A percentile compares a stretch with the other conserved stretches of the same genome.
phyloP scores from a whole-genome alignment of 2,329 filamentous ascomycete genomes.

The Alternaria atra region DNA sequence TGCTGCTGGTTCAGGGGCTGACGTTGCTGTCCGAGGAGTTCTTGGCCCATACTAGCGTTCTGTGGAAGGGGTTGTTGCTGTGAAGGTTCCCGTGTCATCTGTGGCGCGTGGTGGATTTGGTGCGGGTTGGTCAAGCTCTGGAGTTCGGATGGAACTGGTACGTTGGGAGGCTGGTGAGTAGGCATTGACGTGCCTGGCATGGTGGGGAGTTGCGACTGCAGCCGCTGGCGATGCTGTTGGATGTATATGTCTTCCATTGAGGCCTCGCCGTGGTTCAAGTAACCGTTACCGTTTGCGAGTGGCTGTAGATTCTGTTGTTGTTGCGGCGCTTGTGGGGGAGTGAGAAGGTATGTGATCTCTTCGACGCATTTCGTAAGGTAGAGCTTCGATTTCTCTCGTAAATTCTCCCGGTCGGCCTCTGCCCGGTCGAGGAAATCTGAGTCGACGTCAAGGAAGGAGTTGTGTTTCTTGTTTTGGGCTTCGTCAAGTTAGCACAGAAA shows the following conservation, averaged over 20 bases:
- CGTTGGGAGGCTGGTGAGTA: conserved; percentile 69
- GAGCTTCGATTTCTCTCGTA: conserved; percentile 69
- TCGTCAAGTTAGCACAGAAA: conserved; percentile 31
- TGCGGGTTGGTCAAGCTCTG: conserved; percentile 49
- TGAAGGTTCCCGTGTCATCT: conserved; percentile 56
- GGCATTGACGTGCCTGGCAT: conserved; percentile 56
- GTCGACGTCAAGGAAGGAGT: conserved; percentile 62
- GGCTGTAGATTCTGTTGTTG: conserved; percentile 56
- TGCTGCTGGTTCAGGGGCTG: conserved; percentile 43
- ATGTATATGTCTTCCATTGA: conserved; percentile 68
- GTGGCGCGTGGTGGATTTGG: conserved; percentile 53
- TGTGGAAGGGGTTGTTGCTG: conserved; percentile 54
- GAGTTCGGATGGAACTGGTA: conserved; percentile 54
- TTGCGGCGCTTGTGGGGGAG: conserved; percentile 68
- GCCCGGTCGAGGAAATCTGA: conserved; percentile 52
- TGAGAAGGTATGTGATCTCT: conserved; percentile 73
- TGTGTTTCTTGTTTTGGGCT: conserved; percentile 59
- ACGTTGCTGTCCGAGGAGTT: conserved; percentile 51
- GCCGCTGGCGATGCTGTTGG: conserved; percentile 65
- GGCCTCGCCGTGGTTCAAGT: conserved; percentile 61
- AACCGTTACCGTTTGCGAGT: conserved; percentile 50
- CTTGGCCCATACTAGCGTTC: conserved; percentile 36
- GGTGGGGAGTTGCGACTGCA: conserved; percentile 55
- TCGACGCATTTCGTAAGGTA: conserved; percentile 73
- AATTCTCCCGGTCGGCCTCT: conserved; percentile 65